Conservation (phyloP, 345 rosid genomes). For the Limnanthes douglasii region DNA sequence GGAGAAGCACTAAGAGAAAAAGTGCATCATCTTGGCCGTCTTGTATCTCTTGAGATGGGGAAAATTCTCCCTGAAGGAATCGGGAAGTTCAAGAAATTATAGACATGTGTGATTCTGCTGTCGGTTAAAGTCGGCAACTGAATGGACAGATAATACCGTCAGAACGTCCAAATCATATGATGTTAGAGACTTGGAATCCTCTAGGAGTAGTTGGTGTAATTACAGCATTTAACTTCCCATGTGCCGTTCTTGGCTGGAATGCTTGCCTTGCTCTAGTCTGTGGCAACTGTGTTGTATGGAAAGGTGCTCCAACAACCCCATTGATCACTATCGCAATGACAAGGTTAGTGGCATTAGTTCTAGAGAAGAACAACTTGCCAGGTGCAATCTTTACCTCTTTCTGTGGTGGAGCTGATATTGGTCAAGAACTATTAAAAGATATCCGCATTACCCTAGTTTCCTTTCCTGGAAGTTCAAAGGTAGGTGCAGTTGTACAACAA, state of each 20-base stretch:
- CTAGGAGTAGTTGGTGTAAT: slow-evolving; percentile 94
- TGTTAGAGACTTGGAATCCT: slow-evolving; percentile 99
- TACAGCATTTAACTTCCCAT: slow-evolving; percentile 93
- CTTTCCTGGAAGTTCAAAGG: slow-evolving; percentile 94
- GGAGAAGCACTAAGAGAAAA: slow-evolving; percentile 83
- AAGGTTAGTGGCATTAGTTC: slow-evolving; percentile 64
- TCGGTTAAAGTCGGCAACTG: slow-evolving; percentile 90
- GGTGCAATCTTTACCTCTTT: slow-evolving; percentile 88
- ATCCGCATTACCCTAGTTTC: slow-evolving; percentile 70
- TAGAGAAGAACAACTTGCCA: slow-evolving; percentile 81
- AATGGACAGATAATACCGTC: slow-evolving; percentile 91
- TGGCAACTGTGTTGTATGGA: slow-evolving; percentile 98
- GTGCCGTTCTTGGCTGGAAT: slow-evolving; percentile 99
- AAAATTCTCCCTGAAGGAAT: slow-evolving; percentile 93
- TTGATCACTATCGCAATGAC: slow-evolving; percentile 90
- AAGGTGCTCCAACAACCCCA: slow-evolving; percentile 97
- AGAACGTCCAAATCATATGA: slow-evolving; percentile 97
- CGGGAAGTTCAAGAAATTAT: slow-evolving; percentile 97
- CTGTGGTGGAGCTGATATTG: slow-evolving; percentile 92
- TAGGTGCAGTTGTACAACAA: slow-evolving; percentile 73
- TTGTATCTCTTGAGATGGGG: slow-evolving; percentile 97
- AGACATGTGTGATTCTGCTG: slow-evolving; percentile 97
- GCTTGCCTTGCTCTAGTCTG: slow-evolving; percentile 96
- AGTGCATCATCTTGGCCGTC: slow-evolving; percentile 68
- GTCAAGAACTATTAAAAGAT: slow-evolving; percentile 85